phyloP scores from a whole-genome alignment of 2,329 filamentous ascomycete species.

The Leptographium procerum region DNA sequence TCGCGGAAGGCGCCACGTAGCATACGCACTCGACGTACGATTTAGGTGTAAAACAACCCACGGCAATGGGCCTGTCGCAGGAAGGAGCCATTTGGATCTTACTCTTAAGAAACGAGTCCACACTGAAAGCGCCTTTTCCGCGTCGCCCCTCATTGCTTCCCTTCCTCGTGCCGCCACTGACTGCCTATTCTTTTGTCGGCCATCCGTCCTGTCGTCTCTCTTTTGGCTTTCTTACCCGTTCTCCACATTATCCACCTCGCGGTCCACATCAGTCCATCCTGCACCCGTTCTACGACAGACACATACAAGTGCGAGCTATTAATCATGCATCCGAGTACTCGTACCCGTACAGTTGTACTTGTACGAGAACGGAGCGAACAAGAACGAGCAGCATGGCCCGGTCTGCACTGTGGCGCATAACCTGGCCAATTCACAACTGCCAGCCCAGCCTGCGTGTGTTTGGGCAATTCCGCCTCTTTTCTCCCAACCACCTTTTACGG shows the following conservation, averaged over 20 bases:
- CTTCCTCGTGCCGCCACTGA: not conserved
- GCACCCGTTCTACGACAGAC: not conserved
- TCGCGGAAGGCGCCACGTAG: constrained; percentile 11
- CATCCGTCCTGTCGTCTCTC: not conserved
- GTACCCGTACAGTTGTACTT: no score
- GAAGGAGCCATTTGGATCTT: not conserved
- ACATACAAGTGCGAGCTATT: not conserved
- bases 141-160: not conserved
- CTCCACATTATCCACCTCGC: not conserved
- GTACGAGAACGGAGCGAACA: no score
- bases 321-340: no score
- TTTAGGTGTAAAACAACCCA: not conserved
- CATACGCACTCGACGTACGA: constrained; percentile 2
- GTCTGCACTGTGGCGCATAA: not conserved
- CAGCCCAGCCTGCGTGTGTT: not conserved
- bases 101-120: not conserved
- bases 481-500: not conserved
- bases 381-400: not conserved
- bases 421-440: not conserved
- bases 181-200: not conserved
- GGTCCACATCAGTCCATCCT: not conserved
- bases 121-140: not conserved
- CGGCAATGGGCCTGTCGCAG: not conserved
- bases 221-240: not conserved
- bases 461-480: not conserved